phyloP scores from a whole-genome alignment of 1,139 yeast species.

The Pichia terricola region DNA sequence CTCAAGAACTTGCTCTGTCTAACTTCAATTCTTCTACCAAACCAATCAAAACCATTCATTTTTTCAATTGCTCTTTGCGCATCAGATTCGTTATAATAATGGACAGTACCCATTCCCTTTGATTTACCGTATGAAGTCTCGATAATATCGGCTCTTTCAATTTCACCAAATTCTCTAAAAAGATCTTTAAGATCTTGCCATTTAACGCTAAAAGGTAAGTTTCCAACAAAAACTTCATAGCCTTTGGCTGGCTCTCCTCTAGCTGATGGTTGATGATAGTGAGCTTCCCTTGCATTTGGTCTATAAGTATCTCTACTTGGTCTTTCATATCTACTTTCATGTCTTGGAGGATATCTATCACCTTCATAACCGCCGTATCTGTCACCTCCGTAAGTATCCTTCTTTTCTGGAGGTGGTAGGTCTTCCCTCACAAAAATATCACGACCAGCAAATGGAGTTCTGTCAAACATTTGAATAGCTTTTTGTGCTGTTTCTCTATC shows the following conservation, averaged over 20 bases:
- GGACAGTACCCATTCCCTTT: slow-evolving; percentile 77
- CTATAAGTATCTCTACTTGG: slow-evolving; percentile 5
- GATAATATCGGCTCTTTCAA: slow-evolving; percentile 73
- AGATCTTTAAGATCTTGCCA: slow-evolving; percentile 86
- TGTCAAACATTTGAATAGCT: slow-evolving; percentile 69
- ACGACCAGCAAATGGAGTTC: slow-evolving; percentile 62
- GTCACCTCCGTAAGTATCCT: slow-evolving; percentile 12
- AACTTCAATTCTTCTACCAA: slow-evolving; percentile 63
- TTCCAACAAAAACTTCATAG: slow-evolving; percentile 70
- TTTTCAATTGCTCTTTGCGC: slow-evolving; percentile 53
- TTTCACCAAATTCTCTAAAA: slow-evolving; percentile 68
- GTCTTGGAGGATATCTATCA: slow-evolving; percentile 1
- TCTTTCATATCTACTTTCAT: slow-evolving; percentile 12
- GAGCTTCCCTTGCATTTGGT: slow-evolving; percentile 8
- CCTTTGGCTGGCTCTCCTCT: slow-evolving; percentile 30
- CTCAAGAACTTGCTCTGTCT: slow-evolving; percentile 45
- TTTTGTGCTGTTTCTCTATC: slow-evolving; percentile 56
- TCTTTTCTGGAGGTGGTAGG: slow-evolving; percentile 59
- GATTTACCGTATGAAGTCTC: slow-evolving; percentile 66
- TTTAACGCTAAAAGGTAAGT: slow-evolving; percentile 67
- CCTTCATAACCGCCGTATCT: slow-evolving; percentile 2
- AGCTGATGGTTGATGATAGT: slow-evolving; percentile 1
- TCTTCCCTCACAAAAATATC: slow-evolving; percentile 87
- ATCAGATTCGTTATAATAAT: slow-evolving; percentile 48
- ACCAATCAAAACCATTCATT: slow-evolving; percentile 57